These are phyloP conservation scores for Sclerotinia glacialis DNA, from an alignment of 2,329 filamentous ascomycete species.

Conservation along the genomic window DNA sequence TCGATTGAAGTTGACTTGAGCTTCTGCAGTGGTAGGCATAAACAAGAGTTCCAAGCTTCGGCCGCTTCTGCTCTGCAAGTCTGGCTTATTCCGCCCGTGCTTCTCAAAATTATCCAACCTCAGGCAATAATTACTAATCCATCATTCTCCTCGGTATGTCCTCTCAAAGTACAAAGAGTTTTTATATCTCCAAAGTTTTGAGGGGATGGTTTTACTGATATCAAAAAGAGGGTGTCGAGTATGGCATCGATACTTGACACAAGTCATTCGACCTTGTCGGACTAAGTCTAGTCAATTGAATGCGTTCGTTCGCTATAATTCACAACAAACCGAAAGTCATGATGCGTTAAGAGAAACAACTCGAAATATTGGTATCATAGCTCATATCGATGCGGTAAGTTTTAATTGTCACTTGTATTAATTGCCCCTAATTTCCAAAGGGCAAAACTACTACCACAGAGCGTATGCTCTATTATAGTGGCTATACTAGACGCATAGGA, in stretches of 20 bases:
- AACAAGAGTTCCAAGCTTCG: slow-evolving; percentile 12
- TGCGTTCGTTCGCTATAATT: slow-evolving; percentile 26
- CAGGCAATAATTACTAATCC: slow-evolving; percentile 15
- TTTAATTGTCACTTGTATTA: background rate
- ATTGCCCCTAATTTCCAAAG: slow-evolving; percentile 40
- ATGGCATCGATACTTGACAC: slow-evolving; percentile 33
- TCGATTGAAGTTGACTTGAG: slow-evolving; percentile 13
- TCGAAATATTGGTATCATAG: slow-evolving; percentile 96
- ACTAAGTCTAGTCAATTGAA: slow-evolving; percentile 12
- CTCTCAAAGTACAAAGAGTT: background rate
- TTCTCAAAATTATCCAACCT: background rate
- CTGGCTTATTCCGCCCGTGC: slow-evolving; percentile 6
- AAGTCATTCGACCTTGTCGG: slow-evolving; percentile 6
- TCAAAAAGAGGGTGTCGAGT: slow-evolving; percentile 30
- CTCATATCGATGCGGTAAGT: slow-evolving; percentile 86
- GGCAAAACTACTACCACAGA: slow-evolving; percentile 98
- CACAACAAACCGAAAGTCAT: slow-evolving; percentile 27
- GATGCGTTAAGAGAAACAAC: slow-evolving; percentile 52
- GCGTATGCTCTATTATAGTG: slow-evolving; percentile 97
- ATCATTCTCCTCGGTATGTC: background rate
- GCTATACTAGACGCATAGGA: slow-evolving; percentile 82
- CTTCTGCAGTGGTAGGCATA: slow-evolving; percentile 13
- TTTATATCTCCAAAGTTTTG: slow-evolving; percentile 1
- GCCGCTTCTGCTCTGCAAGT: background rate
- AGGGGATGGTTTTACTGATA: slow-evolving; percentile 36